Conservation (phyloP, 352 stramenopile genomes). For the Elongisporangium prolatum region DNA sequence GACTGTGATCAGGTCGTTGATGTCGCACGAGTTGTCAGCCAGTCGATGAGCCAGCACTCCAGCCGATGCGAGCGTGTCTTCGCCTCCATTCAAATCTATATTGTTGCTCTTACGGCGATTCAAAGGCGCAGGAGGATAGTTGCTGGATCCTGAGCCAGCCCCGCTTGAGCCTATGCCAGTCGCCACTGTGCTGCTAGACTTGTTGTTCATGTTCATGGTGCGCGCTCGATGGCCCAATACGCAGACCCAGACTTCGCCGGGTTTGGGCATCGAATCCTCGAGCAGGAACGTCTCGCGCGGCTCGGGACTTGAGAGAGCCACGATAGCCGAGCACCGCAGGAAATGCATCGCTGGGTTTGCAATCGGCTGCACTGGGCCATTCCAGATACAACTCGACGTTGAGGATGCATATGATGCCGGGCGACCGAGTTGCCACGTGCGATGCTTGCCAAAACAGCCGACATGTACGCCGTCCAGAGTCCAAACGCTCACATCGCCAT, state of each 20-base stretch:
- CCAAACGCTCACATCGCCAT: constrained; percentile 71
- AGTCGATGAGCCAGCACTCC: constrained; percentile 43
- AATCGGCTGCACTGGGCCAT: not conserved
- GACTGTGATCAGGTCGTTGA: constrained; percentile 70
- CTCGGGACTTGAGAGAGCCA: constrained; percentile 31
- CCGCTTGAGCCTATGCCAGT: not conserved
- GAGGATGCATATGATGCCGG: constrained; percentile 38
- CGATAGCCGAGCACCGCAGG: constrained; percentile 54
- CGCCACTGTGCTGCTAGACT: constrained; percentile 11
- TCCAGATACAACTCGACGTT: constrained; percentile 41
- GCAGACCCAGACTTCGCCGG: constrained; percentile 72
- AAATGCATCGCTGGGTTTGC: constrained; percentile 26
- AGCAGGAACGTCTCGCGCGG: constrained; percentile 53
- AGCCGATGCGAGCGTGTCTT: constrained; percentile 24
- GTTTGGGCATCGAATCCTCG: constrained; percentile 74
- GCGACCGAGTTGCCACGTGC: constrained; percentile 53
- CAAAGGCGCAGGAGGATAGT: not conserved
- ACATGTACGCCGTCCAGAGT: constrained; percentile 64
- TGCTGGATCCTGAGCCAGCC: not conserved
- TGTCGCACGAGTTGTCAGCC: constrained; percentile 32
- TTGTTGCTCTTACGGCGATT: constrained; percentile 27
- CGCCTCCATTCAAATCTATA: constrained; percentile 6
- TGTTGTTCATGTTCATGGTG: constrained; percentile 26
- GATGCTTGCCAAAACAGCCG: constrained; percentile 60
- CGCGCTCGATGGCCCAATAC: constrained; percentile 42